Percentiles rank a stretch among this genome's conserved stretches.
These are phyloP conservation scores for Chloranthus sessilifolius DNA, from an alignment of 164 flowering plant genomes.

Conservation along the genomic window DNA sequence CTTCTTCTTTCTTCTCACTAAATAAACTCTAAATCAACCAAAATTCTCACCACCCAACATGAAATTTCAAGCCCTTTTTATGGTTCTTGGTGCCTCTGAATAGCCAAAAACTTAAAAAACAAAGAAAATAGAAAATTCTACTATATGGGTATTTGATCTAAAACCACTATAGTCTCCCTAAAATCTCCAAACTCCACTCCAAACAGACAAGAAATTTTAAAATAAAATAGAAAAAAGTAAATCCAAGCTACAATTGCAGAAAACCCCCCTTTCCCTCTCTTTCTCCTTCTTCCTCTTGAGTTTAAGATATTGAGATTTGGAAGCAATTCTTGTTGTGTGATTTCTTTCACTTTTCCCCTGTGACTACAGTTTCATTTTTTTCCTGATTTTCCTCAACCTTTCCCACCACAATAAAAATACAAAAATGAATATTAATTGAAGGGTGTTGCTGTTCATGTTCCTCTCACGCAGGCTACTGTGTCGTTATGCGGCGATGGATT, in stretches of 20 bases:
- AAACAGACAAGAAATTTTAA: too few relatives aligned
- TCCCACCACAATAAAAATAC: constrained; percentile 19
- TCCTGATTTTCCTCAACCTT: constrained; percentile 14
- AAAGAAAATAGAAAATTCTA: constrained; percentile 1
- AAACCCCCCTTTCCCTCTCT: constrained; percentile 13
- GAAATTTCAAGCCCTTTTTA: constrained; percentile 15
- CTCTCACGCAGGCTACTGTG: constrained; percentile 25
- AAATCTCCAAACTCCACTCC: constrained; percentile 1
- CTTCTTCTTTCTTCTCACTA: constrained; percentile 6
- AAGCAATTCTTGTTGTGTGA: constrained; percentile 15
- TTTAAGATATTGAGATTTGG: constrained; percentile 10
- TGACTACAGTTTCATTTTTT: constrained; percentile 12
- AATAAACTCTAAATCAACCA: constrained; percentile 8
- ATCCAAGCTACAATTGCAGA: constrained; percentile 23
- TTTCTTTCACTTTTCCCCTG: constrained; percentile 9
- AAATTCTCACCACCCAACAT: constrained; percentile 13
- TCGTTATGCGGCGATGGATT: constrained; percentile 21
- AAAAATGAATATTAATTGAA: constrained; percentile 12
- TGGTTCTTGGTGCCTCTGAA: neutral
- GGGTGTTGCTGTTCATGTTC: constrained; percentile 21
- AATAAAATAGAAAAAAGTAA: constrained; percentile 13
- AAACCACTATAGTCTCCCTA: constrained; percentile 4
- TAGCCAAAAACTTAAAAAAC: neutral
- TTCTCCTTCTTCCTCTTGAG: constrained; percentile 10
- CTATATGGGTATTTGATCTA: constrained; percentile 7